Conservation (phyloP, 768 basidiomycete species). For the Lactarius quietus region DNA sequence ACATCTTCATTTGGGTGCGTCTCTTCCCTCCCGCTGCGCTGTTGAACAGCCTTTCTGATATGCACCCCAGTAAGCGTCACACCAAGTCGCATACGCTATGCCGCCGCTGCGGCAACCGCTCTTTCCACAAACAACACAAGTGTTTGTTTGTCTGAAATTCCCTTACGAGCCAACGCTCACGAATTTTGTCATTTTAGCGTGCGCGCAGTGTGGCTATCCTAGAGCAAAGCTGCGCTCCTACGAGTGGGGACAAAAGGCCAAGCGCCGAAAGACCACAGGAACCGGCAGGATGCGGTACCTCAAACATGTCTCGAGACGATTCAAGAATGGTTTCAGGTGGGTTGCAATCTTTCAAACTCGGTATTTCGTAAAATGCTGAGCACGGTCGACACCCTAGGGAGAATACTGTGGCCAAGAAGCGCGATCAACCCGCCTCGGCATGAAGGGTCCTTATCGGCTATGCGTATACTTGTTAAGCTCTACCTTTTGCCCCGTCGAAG, state of each 20-base stretch:
- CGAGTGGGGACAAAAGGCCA: constrained; percentile 98
- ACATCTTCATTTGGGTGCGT: constrained; percentile 95
- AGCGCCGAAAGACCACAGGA: constrained; percentile 99
- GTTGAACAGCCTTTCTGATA: constrained; percentile 1
- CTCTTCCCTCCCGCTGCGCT: neutral
- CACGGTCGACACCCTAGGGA: constrained; percentile 48
- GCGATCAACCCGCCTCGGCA: constrained; percentile 54
- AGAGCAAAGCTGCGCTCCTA: constrained; percentile 92
- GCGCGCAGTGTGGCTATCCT: constrained; percentile 96
- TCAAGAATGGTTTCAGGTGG: constrained; percentile 98
- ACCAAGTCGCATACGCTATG: constrained; percentile 97
- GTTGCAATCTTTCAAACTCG: constrained; percentile 24
- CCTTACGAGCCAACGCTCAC: neutral
- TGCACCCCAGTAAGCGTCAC: constrained; percentile 79
- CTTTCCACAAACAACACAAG: constrained; percentile 99
- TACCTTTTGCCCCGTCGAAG: constrained; percentile 25
- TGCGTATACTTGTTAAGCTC: constrained; percentile 22
- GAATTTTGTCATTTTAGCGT: constrained; percentile 48
- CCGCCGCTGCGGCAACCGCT: constrained; percentile 91
- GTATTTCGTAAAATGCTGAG: neutral
- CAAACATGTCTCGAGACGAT: constrained; percentile 87
- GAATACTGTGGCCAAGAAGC: constrained; percentile 87
- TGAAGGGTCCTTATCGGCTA: constrained; percentile 34
- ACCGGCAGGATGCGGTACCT: constrained; percentile 95
- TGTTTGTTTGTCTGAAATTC: constrained; percentile 47